A percentile compares a stretch with the other conserved stretches of the same genome.
Evolutionary conservation across 345 rosid genomes (phyloP).

Genomic region (Anacardium occidentale): DNA sequence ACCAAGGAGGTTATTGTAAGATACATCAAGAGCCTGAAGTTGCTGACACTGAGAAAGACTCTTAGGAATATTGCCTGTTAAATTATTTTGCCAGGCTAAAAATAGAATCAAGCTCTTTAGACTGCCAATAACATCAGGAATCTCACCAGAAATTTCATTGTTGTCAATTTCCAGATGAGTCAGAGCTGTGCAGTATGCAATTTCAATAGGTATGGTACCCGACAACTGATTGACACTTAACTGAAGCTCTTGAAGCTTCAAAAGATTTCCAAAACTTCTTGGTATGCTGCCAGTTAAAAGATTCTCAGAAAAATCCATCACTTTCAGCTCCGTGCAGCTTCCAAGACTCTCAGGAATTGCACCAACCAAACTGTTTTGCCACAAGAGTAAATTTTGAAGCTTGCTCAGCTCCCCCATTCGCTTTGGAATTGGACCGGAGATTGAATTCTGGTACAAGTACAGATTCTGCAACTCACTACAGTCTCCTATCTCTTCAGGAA

Average conservation of each 20-base stretch:
- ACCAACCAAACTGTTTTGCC: constrained; percentile 93
- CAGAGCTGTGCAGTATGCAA: constrained; percentile 63
- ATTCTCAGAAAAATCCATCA: constrained; percentile 76
- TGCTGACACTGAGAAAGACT: constrained; percentile 63
- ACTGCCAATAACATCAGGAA: constrained; percentile 60
- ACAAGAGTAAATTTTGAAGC: constrained; percentile 76
- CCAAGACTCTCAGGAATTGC: constrained; percentile 70
- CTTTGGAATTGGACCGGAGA: constrained; percentile 73
- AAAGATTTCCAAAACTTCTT: constrained; percentile 60
- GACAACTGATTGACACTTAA: constrained; percentile 84
- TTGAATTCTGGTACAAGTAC: constrained; percentile 82
- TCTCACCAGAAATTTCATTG: constrained; percentile 70
- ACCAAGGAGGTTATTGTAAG: constrained; percentile 76
- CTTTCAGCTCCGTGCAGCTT: constrained; percentile 57
- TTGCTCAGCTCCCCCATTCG: constrained; percentile 63
- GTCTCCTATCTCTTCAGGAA: constrained; percentile 78
- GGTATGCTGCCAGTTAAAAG: constrained; percentile 82
- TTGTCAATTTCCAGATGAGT: constrained; percentile 80
- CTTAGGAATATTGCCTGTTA: constrained; percentile 71
- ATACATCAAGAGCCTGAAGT: constrained; percentile 87
- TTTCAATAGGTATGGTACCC: constrained; percentile 67
- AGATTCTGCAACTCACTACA: constrained; percentile 84
- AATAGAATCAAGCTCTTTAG: constrained; percentile 69
- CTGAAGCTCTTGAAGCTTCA: constrained; percentile 82
- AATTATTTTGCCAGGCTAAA: constrained; percentile 88